Conservation (phyloP, 208 protist genomes). For the Acanthamoeba healyi region DNA sequence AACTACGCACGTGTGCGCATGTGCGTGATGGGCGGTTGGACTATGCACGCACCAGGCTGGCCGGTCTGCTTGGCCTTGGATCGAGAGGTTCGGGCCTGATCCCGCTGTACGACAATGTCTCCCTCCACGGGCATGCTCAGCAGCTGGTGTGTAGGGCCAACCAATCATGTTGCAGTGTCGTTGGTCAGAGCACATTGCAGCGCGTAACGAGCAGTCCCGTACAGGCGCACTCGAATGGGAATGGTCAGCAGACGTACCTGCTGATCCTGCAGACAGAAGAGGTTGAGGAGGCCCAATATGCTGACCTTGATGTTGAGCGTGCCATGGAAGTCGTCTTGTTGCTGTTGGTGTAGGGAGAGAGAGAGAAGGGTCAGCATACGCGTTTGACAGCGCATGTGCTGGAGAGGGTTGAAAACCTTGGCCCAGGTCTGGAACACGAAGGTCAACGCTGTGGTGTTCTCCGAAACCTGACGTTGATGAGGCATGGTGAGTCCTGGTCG, state of each 20-base stretch:
- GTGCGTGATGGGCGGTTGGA: neutral
- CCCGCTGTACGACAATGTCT: neutral
- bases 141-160: neutral
- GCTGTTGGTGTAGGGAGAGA: neutral
- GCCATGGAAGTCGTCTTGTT: conserved; percentile 67
- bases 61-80: conserved; percentile 16
- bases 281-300: conserved; percentile 9
- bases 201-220: neutral
- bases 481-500: too few relatives aligned
- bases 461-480: neutral
- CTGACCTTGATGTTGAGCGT: conserved; percentile 70
- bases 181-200: neutral
- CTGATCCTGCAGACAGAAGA: conserved; percentile 48
- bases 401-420: neutral
- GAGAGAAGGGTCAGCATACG: neutral
- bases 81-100: neutral
- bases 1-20: too few relatives aligned
- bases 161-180: neutral
- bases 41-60: neutral
- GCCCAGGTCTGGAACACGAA: conserved; percentile 47
- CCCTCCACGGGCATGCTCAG: conserved; percentile 57
- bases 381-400: neutral
- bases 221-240: neutral
- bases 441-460: conserved; percentile 13
- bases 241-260: neutral